Conservation (phyloP, 1,139 yeast species). For the Magnusiomyces suaveolens region DNA sequence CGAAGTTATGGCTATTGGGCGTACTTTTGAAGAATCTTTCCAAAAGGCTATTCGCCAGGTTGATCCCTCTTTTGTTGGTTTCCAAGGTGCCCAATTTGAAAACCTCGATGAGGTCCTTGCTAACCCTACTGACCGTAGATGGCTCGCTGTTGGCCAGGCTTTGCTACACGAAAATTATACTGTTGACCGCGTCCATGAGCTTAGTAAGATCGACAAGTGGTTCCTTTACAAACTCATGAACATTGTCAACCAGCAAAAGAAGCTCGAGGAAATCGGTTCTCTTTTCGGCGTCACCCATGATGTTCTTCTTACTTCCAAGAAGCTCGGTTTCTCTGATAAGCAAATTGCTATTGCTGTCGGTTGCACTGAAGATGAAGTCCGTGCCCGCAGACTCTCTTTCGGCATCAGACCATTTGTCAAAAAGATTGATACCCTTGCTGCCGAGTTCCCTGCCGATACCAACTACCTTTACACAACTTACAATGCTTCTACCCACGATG, state of each 20-base stretch:
- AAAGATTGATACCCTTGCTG: constrained; percentile 97
- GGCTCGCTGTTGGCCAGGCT: constrained; percentile 98
- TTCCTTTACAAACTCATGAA: constrained; percentile 85
- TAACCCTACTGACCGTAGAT: constrained; percentile 94
- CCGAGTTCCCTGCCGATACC: constrained; percentile 96
- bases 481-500: constrained; percentile 86
- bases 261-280: constrained; percentile 56
- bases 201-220: constrained; percentile 96
- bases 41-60: constrained; percentile 97
- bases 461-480: constrained; percentile 92
- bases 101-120: constrained; percentile 70
- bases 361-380: constrained; percentile 87
- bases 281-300: constrained; percentile 54
- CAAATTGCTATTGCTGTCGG: constrained; percentile 86
- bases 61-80: constrained; percentile 83
- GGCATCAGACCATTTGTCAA: constrained; percentile 90
- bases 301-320: constrained; percentile 73
- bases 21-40: constrained; percentile 96
- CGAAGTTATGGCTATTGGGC: constrained; percentile 97
- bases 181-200: constrained; percentile 83
- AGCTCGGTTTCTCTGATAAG: constrained; percentile 93
- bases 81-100: constrained; percentile 81
- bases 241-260: constrained; percentile 79
- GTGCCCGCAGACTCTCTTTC: constrained; percentile 80
- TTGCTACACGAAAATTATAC: constrained; percentile 80